These are phyloP conservation scores for Euphrasia confusa DNA, from an alignment of 257 asterid species.

Conservation along the genomic window DNA sequence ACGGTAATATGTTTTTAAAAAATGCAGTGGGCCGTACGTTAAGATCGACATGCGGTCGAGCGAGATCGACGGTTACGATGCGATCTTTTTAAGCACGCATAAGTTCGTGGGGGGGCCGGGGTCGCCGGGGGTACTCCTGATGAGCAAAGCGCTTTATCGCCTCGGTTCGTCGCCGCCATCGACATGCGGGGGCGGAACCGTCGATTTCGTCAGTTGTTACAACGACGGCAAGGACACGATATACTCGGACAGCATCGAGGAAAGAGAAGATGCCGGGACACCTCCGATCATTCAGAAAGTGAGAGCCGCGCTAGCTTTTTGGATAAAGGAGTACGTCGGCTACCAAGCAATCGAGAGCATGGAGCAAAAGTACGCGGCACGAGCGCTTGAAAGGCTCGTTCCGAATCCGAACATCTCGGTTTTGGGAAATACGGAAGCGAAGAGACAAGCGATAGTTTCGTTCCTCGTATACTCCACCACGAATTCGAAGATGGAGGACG, in stretches of 20 bases:
- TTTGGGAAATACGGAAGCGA: slow-evolving; percentile 42
- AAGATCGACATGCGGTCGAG: slow-evolving; percentile 55
- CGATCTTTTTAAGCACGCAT: slow-evolving; percentile 50
- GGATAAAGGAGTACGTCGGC: slow-evolving; percentile 60
- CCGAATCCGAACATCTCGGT: slow-evolving; percentile 37
- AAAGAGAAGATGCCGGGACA: slow-evolving; percentile 80
- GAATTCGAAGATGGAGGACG: background rate
- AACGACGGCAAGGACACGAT: slow-evolving; percentile 52
- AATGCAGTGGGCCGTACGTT: slow-evolving; percentile 47
- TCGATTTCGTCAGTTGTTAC: slow-evolving; percentile 44
- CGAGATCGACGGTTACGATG: slow-evolving; percentile 57
- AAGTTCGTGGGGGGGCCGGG: slow-evolving; percentile 83
- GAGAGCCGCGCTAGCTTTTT: slow-evolving; percentile 59
- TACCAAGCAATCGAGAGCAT: slow-evolving; percentile 28
- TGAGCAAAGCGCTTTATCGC: slow-evolving; percentile 45
- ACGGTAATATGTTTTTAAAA: background rate
- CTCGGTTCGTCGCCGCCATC: slow-evolving; percentile 59
- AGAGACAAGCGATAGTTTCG: slow-evolving; percentile 57
- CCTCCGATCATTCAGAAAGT: slow-evolving; percentile 59
- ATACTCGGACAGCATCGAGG: slow-evolving; percentile 48
- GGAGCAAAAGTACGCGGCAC: slow-evolving; percentile 36
- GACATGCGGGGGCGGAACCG: slow-evolving; percentile 75
- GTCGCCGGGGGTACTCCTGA: slow-evolving; percentile 56
- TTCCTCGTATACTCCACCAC: slow-evolving; percentile 44
- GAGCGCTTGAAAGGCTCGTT: slow-evolving; percentile 41